Base-by-base conservation (phyloP, 768 basidiomycete genomes). In the Daedalea quercina region DNA sequence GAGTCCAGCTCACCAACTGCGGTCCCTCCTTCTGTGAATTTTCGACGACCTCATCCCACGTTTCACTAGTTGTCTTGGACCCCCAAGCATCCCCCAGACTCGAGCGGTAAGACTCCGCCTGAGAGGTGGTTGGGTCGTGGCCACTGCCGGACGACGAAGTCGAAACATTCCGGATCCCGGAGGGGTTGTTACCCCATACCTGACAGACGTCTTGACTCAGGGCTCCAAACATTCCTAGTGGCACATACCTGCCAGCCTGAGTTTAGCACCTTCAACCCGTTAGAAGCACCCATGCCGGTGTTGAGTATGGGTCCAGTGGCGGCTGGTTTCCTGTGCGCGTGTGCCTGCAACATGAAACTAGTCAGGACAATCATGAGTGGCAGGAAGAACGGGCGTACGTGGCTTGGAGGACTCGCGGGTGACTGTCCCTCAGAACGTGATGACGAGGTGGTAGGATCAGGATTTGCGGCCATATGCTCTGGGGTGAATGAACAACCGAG, bases 241-340 rank as follows among this genome's bases (percentile, higher is more conserved):
- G 13, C 12, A 50, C 42, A 45, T 52, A 80, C 85, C 78, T 85
- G 82, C 85, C 85, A 87, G 42, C 84, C 80, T 47, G 81, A 70
- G 65, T 76, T 80, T 40, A 82, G 72, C 26, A 69, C 65, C 62
- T 82, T 82, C 52, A 82, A 69, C 13, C 73, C 67, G 25, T 65
- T 73, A 1, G 73, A 63, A n/a, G 75, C 68, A 43, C 73, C 67
- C 65, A 81, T 74, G 12, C 74, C 75, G 20, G 78, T 74, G 40
- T 73, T 76, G 60, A 83, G 77, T 70, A 82, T 76, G 57, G 75
- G 80, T 31, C 65, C 65, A 11, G 76, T 60, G 26, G 70, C 52
- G 37, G 73, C 68, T 54, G 77, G 64, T 60, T 76, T 81, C 58
- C 76, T 72, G 60, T 79, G 74, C 3, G 50, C 41, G 23, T 62